Base-by-base conservation (phyloP, 305 asterid genomes). In the Solanum hybrid region DNA sequence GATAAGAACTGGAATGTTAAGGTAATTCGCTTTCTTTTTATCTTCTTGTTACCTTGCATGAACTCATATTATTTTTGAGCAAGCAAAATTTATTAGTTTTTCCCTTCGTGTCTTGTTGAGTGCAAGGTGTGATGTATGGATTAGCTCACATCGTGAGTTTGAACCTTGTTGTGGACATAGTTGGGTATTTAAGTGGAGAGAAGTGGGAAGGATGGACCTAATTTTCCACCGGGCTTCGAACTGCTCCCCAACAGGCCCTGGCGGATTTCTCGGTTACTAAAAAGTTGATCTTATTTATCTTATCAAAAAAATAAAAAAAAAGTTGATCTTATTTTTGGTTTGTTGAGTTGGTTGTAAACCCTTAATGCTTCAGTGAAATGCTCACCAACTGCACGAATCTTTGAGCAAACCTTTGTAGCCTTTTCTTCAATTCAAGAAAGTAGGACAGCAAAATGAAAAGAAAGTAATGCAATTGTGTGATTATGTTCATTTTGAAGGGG, bases 1-100 rank as follows among this genome's bases (percentile, higher is more conserved):
- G 99, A 98, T 92, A 92, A 95, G 90, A 94, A 96, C 92, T 98
- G 99, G 99, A 98, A 96, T 92, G 99, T 97, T 89, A 98, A 98
- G 99, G 99, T 96, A 92, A 71, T 51, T 76, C 31, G 13, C 7
- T 76, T 66, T 34, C 93, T 84, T 87, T 90, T 86, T 40, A 76
- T 56, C 36, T 81, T 78, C 60, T 51, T 12, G 84, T 42, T 88
- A 66, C 89, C 56, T 46, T 88, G 76, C 36, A 32, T 46, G 32
- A 77, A 76, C 76, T 42, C 56, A 24, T 36, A 10, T 24, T 38
- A 34, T 12, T 37, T 72, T 26, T 5, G 69, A 6, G 60, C 11
- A 17, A 37, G 36, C 26, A 66, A 75, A 87, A 26, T 37, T 32
- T 71, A 71, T 71, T 38, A 71, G 10, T 37, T 79, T 38, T 40